Conservation (phyloP, 176 grass and related monocot genomes). For the Hordeum vulgare region MorexV3_pseudomolecules_assembly NC_058519.1:600693693-600694192, state of each 20-base stretch:
- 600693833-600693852: not conserved
- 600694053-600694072: not conserved
- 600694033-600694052: not conserved
- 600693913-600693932: not conserved
- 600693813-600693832: not conserved
- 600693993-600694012: too few relatives aligned
- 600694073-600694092: not conserved
- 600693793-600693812: not conserved
- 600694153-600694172: not conserved
- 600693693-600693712: not conserved
- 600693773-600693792: not conserved
- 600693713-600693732: not conserved
- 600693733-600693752: not conserved
- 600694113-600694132: not conserved
- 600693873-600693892: not conserved
- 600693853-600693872: not conserved
- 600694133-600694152: not conserved
- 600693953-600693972: not conserved
- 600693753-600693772: not conserved
- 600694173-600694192: not conserved
- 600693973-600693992: not conserved
- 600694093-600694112: not conserved
- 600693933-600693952: not conserved
- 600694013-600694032: too few relatives aligned
- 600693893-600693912: not conserved